These are phyloP conservation scores for Hermanozyma aechmeae DNA, from an alignment of 805 yeast genomes.

Conservation along the genomic window DNA sequence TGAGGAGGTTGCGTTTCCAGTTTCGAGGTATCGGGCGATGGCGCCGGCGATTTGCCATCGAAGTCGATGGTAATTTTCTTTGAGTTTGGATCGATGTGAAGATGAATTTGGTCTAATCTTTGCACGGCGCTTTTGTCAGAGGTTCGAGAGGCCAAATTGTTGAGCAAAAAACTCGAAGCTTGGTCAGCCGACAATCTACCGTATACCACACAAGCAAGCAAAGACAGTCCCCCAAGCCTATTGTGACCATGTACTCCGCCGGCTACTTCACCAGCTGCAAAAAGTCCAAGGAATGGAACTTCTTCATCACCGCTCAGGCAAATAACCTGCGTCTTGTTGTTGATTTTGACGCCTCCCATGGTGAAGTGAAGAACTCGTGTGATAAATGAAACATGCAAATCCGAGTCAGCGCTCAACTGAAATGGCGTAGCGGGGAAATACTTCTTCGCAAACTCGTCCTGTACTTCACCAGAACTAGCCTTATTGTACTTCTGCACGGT, in stretches of 20 bases:
- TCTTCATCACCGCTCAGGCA: conserved; percentile 7
- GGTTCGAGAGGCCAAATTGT: conserved; percentile 1
- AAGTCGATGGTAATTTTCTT: conserved; percentile 27
- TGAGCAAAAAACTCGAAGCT: conserved; percentile 22
- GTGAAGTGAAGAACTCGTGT: conserved; percentile 47
- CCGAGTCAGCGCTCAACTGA: conserved; percentile 17
- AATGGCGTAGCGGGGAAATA: conserved; percentile 42
- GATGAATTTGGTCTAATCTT: conserved; percentile 32
- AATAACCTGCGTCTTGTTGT: conserved; percentile 23
- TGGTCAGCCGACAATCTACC: conserved; percentile 36
- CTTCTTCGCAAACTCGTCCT: conserved; percentile 36
- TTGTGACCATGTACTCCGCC: conserved; percentile 41
- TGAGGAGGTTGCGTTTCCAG: not conserved
- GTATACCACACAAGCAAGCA: conserved; percentile 36
- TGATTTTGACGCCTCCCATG: conserved; percentile 61
- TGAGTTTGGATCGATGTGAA: conserved; percentile 35
- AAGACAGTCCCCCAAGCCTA: conserved; percentile 33
- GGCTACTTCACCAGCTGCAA: conserved; percentile 37
- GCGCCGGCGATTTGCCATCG: conserved; percentile 4
- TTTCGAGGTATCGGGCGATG: not conserved
- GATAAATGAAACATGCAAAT: conserved; percentile 42
- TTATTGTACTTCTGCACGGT: conserved; percentile 34
- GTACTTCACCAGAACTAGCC: conserved; percentile 28
- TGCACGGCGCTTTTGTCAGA: conserved; percentile 14
- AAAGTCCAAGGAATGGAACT: conserved; percentile 25